Evolutionary conservation across 306 rosid species (phyloP), one percentile per base, ranked within the genome.

Genomic region (Alnus rubra): DNA sequence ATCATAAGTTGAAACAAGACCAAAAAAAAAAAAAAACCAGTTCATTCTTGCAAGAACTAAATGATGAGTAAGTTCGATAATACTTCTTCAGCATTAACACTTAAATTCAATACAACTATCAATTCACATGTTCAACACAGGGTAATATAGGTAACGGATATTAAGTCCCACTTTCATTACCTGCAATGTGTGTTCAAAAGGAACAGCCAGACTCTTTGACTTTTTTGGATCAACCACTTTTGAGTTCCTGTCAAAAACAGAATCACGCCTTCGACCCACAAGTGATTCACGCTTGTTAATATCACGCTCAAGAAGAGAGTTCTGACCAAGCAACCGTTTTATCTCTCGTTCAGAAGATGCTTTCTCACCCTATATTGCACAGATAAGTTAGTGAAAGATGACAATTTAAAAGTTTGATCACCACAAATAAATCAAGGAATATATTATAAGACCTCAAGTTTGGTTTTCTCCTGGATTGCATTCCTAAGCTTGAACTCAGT

Each of bases 251-350:
- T 91, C 97, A 50, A 83, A 67, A 78, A 88, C 69, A 50, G 95
- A 90, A 73, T 91, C 98, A 76, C 77, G 89, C 73, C 92, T 85
- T 88, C 89, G 87, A 71, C 97, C 92, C n/a, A 89, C 97, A 86
- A 92, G 62, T 68, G 92, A 89, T 75, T 90, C 96, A 48, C 88
- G 91, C 80, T 82, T 90, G 79, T 82, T 89, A 60, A 90, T 88
- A 84, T 92, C 97, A 58, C 96, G 97, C 76, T 92, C 95, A 70
- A 94, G 96, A 85, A 82, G 93, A 80, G 96, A 86, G 83, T 87
- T 92, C 86, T 89, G 98, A 81, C 94, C 84, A 11, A 78, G 86
- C 85, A 94, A 81, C 74, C 91, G 88, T 75, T 90, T 94, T 67
- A 87, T 88, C 85, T 94, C 98, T 68, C 94, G 87, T 55, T 94